These are phyloP conservation scores for Haberlea rhodopensis DNA, from an alignment of 257 asterid species.

Conservation along the genomic window DNA sequence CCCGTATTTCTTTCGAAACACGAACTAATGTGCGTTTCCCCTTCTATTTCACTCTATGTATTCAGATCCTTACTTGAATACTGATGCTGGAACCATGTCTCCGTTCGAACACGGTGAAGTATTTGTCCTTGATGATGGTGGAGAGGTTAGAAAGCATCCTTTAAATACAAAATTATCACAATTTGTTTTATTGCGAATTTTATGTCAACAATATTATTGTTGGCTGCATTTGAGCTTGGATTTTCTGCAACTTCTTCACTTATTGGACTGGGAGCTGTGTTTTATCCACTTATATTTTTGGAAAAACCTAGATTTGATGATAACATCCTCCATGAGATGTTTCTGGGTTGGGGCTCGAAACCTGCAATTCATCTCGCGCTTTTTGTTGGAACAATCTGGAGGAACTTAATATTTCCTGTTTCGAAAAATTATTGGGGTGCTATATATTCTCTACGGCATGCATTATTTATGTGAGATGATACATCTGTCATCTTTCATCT, in stretches of 20 bases:
- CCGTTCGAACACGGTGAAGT: conserved; percentile 98
- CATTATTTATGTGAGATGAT: background rate
- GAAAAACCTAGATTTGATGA: background rate
- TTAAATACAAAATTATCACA: conserved; percentile 8
- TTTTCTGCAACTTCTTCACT: too few species aligned
- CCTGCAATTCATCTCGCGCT: conserved; percentile 13
- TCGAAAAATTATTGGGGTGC: background rate
- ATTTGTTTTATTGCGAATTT: background rate
- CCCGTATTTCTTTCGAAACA: background rate
- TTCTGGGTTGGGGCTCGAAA: background rate
- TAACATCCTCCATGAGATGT: background rate
- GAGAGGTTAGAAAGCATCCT: conserved; percentile 64
- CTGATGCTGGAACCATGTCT: conserved; percentile 97
- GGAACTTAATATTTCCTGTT: background rate
- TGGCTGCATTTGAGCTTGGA: conserved; percentile 5
- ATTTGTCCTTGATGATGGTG: conserved; percentile 90
- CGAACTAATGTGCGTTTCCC: conserved; percentile 11
- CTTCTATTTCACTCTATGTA: background rate
- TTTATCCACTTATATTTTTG: background rate
- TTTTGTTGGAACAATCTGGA: conserved; percentile 3
- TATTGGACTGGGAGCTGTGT: background rate
- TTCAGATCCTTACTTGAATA: conserved; percentile 90
- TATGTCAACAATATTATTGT: background rate
- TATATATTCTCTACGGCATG: conserved; percentile 1
- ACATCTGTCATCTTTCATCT: conserved; percentile 1